phyloP scores from a whole-genome alignment of 148 eudicot genomes.

The Chenopodium suecicum region DNA sequence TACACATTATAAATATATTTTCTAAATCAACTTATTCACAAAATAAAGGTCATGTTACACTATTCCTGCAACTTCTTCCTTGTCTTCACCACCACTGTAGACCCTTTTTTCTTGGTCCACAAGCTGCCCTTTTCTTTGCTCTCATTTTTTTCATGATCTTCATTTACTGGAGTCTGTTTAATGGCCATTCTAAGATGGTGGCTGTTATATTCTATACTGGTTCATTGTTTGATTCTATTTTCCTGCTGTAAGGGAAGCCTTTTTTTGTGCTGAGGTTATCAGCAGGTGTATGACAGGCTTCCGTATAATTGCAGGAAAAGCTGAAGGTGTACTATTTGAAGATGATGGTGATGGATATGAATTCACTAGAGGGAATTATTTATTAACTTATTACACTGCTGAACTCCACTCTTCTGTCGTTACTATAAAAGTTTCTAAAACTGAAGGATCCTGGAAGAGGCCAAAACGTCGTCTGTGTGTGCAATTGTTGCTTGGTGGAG shows the following conservation, averaged over 20 bases:
- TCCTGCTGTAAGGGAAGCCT: background rate
- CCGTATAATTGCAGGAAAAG: slow-evolving; percentile 63
- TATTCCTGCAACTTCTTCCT: background rate
- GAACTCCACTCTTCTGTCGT: slow-evolving; percentile 71
- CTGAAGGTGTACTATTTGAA: slow-evolving; percentile 87
- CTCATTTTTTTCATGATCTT: background rate
- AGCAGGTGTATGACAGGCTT: slow-evolving; percentile 22
- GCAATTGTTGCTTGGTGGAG: slow-evolving; percentile 66
- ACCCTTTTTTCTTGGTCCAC: background rate
- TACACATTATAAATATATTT: background rate
- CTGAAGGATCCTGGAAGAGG: slow-evolving; percentile 86
- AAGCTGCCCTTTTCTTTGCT: background rate
- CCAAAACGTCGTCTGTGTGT: slow-evolving; percentile 83
- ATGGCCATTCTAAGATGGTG: background rate
- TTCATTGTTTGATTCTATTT: background rate
- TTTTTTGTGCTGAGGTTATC: background rate
- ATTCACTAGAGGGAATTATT: slow-evolving; percentile 69
- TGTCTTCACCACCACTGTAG: background rate
- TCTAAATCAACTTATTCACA: background rate
- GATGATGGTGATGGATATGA: slow-evolving; percentile 98
- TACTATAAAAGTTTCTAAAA: slow-evolving; percentile 54
- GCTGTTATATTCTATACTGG: background rate
- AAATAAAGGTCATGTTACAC: background rate
- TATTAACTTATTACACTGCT: slow-evolving; percentile 81
- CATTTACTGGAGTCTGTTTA: background rate